phyloP scores from a whole-genome alignment of 1,284 basidiomycete genomes.

The Crocinoboletus sp. region DNA sequence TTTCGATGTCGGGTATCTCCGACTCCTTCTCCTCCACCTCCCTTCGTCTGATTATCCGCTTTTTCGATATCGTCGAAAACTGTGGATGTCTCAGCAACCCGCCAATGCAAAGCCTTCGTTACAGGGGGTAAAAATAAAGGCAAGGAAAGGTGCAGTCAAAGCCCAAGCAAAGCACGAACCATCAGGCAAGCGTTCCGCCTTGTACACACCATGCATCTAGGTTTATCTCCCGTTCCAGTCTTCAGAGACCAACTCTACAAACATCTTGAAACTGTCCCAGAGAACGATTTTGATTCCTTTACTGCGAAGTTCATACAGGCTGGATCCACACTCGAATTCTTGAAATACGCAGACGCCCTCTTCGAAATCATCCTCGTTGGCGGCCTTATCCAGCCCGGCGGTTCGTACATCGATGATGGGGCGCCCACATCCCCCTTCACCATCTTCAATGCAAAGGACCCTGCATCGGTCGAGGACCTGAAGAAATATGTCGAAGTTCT shows the following conservation, averaged over 20 bases:
- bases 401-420: constrained; percentile 85
- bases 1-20: constrained; percentile 29
- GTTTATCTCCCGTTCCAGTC: constrained; percentile 44
- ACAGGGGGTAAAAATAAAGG: constrained; percentile 85
- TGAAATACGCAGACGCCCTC: constrained; percentile 94
- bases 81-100: constrained; percentile 87
- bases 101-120: constrained; percentile 77
- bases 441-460: constrained; percentile 76
- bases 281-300: constrained; percentile 79
- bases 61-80: constrained; percentile 37
- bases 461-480: constrained; percentile 75
- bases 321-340: constrained; percentile 86
- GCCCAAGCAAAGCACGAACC: constrained; percentile 89
- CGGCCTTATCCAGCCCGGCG: constrained; percentile 93
- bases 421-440: constrained; percentile 80
- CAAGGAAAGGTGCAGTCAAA: constrained; percentile 83
- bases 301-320: constrained; percentile 87
- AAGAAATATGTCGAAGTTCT: constrained; percentile 92
- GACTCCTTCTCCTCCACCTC: constrained; percentile 6
- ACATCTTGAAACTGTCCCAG: constrained; percentile 83
- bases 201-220: constrained; percentile 7
- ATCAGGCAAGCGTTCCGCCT: constrained; percentile 40
- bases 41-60: constrained; percentile 21
- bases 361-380: constrained; percentile 95
- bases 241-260: constrained; percentile 96